Evolutionary conservation across 208 protist species (phyloP).

Genomic region (Leishmania tropica): DNA sequence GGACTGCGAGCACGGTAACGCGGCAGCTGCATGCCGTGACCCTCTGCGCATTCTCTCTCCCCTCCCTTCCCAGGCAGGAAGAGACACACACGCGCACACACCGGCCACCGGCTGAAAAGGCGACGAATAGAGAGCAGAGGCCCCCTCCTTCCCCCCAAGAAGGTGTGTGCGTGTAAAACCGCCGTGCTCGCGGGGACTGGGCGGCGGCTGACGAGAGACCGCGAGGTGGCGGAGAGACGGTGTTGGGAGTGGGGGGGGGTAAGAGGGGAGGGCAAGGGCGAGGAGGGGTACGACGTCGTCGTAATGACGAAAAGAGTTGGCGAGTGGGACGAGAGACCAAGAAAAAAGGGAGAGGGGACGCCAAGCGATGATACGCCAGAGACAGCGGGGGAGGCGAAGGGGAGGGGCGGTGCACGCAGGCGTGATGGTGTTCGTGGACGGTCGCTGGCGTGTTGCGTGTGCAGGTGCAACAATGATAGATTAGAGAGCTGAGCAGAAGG

Average conservation of each 20-base stretch:
- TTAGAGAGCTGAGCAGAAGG: background rate
- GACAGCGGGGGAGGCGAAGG: too few relatives aligned
- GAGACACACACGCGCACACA: background rate
- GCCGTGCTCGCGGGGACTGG: background rate
- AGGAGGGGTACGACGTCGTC: background rate
- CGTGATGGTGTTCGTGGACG: too few relatives aligned
- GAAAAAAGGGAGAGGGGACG: too few relatives aligned
- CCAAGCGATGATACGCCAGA: too few relatives aligned
- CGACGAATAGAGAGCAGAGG: background rate
- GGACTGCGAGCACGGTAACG: slow-evolving; percentile 7
- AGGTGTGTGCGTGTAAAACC: background rate
- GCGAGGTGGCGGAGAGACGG: background rate
- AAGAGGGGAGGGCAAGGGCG: background rate
- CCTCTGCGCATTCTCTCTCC: background rate
- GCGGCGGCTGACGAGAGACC: background rate
- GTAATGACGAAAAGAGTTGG: too few relatives aligned
- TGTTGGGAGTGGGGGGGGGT: background rate
- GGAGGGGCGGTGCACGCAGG: too few relatives aligned
- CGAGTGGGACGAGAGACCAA: too few relatives aligned
- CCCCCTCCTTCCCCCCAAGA: background rate
- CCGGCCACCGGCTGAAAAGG: background rate
- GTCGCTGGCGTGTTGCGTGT: too few relatives aligned
- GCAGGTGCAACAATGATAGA: too few relatives aligned
- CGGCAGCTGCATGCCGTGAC: background rate
- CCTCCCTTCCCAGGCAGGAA: background rate